phyloP scores from a whole-genome alignment of 352 stramenopile genomes.

The Elongisporangium undulatum region DNA sequence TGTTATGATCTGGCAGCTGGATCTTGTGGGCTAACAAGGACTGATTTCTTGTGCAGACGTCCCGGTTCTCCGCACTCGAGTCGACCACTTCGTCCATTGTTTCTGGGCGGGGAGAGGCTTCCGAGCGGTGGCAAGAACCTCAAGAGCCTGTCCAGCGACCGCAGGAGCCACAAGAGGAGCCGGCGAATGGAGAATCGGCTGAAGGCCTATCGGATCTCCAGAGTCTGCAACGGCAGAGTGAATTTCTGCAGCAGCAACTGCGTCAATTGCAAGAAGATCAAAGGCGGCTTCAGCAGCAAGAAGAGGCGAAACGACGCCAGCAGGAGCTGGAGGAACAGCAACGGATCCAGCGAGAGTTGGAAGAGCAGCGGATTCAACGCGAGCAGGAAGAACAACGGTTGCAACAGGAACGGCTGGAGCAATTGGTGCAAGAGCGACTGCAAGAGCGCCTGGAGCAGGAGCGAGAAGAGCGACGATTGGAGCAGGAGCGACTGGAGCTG shows the following conservation, averaged over 20 bases:
- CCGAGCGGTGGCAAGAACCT: neutral
- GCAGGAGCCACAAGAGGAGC: neutral
- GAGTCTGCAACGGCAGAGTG: neutral
- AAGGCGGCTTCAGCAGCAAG: neutral
- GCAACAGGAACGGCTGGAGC: neutral
- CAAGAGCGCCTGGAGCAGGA: neutral
- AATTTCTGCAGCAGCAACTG: neutral
- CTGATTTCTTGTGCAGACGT: neutral
- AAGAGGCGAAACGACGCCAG: neutral
- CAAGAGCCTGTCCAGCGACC: neutral
- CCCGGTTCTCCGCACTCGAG: neutral
- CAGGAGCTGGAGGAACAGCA: neutral
- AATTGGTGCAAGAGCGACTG: neutral
- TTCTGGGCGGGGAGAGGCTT: neutral
- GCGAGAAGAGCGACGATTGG: neutral
- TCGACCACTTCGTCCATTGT: neutral
- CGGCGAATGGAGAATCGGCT: neutral
- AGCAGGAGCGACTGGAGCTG: neutral
- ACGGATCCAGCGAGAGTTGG: neutral
- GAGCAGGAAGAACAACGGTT: neutral
- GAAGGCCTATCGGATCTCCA: neutral
- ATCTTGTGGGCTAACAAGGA: neutral
- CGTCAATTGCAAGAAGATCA: neutral
- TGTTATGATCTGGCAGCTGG: neutral
- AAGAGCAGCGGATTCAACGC: neutral